Evolutionary conservation across 129 eudicot species (phyloP).

Genomic region (Pulicaria dysenterica): DNA sequence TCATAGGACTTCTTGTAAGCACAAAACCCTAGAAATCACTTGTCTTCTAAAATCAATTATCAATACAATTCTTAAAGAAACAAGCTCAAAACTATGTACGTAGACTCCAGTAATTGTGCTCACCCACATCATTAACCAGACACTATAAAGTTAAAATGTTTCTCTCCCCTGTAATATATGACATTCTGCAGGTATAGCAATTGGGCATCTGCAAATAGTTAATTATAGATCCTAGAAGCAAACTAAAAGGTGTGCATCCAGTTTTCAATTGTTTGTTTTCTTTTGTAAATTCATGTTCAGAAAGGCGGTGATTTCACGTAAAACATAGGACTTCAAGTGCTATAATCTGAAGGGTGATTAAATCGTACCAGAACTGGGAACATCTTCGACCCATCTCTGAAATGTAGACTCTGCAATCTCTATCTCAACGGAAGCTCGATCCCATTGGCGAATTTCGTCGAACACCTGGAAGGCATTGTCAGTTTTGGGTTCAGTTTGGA

Average conservation of each 20-base stretch:
- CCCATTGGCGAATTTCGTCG: conserved; percentile 71
- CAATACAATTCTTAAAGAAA: conserved; percentile 13
- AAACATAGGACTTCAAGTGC: background rate
- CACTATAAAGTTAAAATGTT: background rate
- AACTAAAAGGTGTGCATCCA: background rate
- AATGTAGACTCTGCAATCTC: conserved; percentile 68
- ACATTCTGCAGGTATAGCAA: background rate
- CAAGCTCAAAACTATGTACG: conserved; percentile 10
- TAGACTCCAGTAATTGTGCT: background rate
- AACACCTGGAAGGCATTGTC: conserved; percentile 45
- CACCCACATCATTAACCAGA: background rate
- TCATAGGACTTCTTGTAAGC: background rate
- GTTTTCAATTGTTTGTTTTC: background rate
- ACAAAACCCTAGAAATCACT: background rate
- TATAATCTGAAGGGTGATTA: background rate
- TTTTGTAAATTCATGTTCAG: background rate
- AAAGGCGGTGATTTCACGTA: background rate
- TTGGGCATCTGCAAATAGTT: background rate
- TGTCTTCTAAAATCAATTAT: background rate
- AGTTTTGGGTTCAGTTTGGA: background rate
- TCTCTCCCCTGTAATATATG: background rate
- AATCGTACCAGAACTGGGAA: conserved; percentile 74
- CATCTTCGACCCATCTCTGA: conserved; percentile 67
- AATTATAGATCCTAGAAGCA: background rate
- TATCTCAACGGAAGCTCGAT: conserved; percentile 76